phyloP scores from a whole-genome alignment of 2,329 filamentous ascomycete genomes.

The Ploettnerulaceae sp. region DNA sequence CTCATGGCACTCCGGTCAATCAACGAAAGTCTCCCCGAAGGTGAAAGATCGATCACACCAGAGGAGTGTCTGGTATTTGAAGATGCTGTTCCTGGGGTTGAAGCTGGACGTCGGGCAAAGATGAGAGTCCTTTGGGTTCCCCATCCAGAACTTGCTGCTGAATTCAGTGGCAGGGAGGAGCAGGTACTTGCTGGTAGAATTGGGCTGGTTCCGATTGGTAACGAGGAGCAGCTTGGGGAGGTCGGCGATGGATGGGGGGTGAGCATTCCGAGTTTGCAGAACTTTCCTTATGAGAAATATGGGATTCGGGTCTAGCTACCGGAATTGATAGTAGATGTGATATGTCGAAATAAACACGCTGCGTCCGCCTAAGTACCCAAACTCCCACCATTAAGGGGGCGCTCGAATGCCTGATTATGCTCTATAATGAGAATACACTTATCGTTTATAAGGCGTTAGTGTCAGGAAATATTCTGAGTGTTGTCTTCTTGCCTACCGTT shows the following conservation, averaged over 20 bases:
- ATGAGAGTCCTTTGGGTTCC: slow-evolving; percentile 95
- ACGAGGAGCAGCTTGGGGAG: slow-evolving; percentile 44
- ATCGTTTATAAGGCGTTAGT: too few relatives aligned
- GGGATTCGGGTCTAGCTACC: slow-evolving; percentile 14
- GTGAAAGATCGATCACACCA: slow-evolving; percentile 62
- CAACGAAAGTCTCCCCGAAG: slow-evolving; percentile 64
- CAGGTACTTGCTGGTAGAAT: slow-evolving; percentile 70
- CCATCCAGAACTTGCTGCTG: slow-evolving; percentile 69
- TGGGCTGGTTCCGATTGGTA: slow-evolving; percentile 35
- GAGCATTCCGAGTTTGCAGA: slow-evolving; percentile 34
- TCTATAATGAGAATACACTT: too few relatives aligned
- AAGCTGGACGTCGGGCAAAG: slow-evolving; percentile 80
- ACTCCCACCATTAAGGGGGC: too few relatives aligned
- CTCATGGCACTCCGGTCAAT: slow-evolving; percentile 79
- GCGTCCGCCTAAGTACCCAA: too few relatives aligned
- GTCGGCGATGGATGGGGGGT: slow-evolving; percentile 39
- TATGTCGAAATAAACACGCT: background rate
- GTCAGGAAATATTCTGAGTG: too few relatives aligned
- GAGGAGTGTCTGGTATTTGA: slow-evolving; percentile 94
- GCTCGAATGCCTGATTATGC: too few relatives aligned
- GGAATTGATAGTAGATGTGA: too few relatives aligned
- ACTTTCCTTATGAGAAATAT: slow-evolving; percentile 38
- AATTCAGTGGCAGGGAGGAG: slow-evolving; percentile 69
- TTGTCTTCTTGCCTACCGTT: too few relatives aligned
- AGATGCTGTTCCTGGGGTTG: slow-evolving; percentile 86